Conservation (phyloP, 371 early-diverging fungal species). For the Conidiobolus incongruus region DNA sequence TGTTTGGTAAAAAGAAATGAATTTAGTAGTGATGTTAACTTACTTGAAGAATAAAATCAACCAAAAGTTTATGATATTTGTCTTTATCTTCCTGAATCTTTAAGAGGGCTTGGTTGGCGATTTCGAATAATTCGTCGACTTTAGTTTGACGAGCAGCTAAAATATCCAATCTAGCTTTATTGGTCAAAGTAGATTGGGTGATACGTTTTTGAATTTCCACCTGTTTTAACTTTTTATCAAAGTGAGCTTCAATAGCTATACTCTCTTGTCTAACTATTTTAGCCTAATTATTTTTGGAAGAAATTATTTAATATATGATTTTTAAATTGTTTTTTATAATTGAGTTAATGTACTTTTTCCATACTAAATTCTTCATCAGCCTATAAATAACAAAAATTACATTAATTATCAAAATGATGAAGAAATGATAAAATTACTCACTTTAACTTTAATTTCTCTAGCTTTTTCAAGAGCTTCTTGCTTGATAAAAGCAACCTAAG, state of each 20-base stretch:
- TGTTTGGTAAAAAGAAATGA: neutral
- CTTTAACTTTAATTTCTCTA: conserved; percentile 92
- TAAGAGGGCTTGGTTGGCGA: conserved; percentile 25
- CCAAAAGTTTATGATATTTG: conserved; percentile 28
- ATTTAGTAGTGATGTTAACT: neutral
- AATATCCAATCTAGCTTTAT: conserved; percentile 78
- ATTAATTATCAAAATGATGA: too few species aligned
- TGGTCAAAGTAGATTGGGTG: conserved; percentile 79
- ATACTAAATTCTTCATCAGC: conserved; percentile 98
- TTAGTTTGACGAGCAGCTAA: conserved; percentile 73
- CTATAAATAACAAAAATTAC: conserved; percentile 15
- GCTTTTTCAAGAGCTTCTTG: conserved; percentile 97
- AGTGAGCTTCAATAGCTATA: conserved; percentile 65
- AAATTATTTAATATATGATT: neutral
- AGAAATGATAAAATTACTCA: conserved; percentile 11
- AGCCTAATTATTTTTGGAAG: conserved; percentile 21
- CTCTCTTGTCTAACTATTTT: conserved; percentile 83
- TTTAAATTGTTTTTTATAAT: too few species aligned
- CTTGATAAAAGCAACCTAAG: conserved; percentile 77
- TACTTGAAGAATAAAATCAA: conserved; percentile 51
- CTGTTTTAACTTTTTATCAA: conserved; percentile 77
- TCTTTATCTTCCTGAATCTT: conserved; percentile 23
- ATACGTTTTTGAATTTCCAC: conserved; percentile 76
- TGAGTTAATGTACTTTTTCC: conserved; percentile 53
- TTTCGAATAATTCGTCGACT: conserved; percentile 51